Base-by-base conservation (phyloP, 2,329 filamentous ascomycete genomes). In the Penicillium sp. region DNA sequence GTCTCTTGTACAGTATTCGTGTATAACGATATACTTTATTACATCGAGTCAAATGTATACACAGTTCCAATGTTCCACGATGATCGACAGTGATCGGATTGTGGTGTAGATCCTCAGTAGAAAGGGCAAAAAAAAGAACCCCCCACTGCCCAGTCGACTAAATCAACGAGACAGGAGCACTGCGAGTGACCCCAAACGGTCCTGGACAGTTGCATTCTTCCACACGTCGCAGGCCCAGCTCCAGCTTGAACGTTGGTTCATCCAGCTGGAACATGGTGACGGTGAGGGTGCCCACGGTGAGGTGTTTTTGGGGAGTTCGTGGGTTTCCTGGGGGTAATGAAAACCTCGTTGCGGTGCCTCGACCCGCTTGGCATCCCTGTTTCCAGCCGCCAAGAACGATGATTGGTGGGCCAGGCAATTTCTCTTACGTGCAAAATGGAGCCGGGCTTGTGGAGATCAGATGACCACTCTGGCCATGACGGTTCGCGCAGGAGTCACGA, bases 391-490 rank as follows among this genome's bases (percentile, higher is more conserved):
- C 41, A 37, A 41, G 9, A 33, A 25, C 12, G 43, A 27, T 57
- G 39, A 69, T 68, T 70, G 66, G 66, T 37, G 42, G 18, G 2
- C 1, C 1, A 4, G 11, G n/a, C 35, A 47, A 56, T 68, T 69
- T 69, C 62, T 65, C 52, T 70, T 70, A 69, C 66, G 66, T 68
- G 57, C 29, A 62, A 46, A 56, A 52, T 52, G 55, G 52, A 45
- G 45, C 39, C 47, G 32, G 29, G 56, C 46, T 56, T 11, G 29
- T 11, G 29, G 29, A 32, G 29, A 11, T 48, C 46, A 48, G 46
- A 48, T 48, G 46, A 48, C 41, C 47, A 28, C 28, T 36, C 42
- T 13, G 39, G n/a, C 46, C 35, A 13, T 37, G 47, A 41, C 47
- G 47, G 18, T 18, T 18, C 18, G 18, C 18, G 18, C 18, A 18